Base-by-base conservation (phyloP, 2,329 filamentous ascomycete species). In the Ophiostoma triangulosporum region DNA sequence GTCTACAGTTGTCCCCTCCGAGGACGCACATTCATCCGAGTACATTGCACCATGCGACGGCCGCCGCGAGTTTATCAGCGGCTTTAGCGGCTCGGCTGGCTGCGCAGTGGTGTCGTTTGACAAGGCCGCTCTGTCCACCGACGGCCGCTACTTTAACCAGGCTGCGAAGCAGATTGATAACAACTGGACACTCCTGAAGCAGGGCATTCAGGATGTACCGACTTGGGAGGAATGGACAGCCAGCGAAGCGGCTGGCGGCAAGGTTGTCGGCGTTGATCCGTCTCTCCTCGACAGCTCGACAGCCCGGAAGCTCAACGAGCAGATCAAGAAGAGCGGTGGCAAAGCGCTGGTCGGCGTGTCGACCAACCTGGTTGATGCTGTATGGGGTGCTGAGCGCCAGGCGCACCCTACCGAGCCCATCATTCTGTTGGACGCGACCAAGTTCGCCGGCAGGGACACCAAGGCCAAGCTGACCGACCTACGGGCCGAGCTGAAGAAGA, bases 131-230 rank as follows among this genome's bases (percentile, higher is more conserved):
- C 73, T 98, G 54, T 88, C 93, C 12, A 98, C 93, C 29, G 93
- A 98, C 66, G 93, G 93, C 29, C 84, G 93, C 60, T 98, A 98
- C 70, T 98, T 97, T 76, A 97, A 95, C 70, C 93, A 98, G 69
- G 93, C 93, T 26, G 74, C 82, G 57, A 87, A 90, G 63, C 88
- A 98, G 68, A 79, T 98, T 29, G 93, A 97, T 66, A 71, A 69
- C 62, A 97, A 97, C 68, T 98, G 93, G 93, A 73, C 79, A 50
- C 74, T 98, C 38, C 73, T 98, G 57, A 98, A 96, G 72, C 88
- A 95, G 63, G 93, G 93, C 6, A 75, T 95, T 48, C 87, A 93
- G 64, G 88, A 95, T 67, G 89, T 96, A 9, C 91, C 88, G 1
- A 97, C 91, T 0, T 98, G 93, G 87, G 88, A 96, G 65, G 93